These are phyloP conservation scores for Colletotrichum lupini DNA, from an alignment of 2,329 filamentous ascomycete genomes.

Conservation along the genomic window DNA sequence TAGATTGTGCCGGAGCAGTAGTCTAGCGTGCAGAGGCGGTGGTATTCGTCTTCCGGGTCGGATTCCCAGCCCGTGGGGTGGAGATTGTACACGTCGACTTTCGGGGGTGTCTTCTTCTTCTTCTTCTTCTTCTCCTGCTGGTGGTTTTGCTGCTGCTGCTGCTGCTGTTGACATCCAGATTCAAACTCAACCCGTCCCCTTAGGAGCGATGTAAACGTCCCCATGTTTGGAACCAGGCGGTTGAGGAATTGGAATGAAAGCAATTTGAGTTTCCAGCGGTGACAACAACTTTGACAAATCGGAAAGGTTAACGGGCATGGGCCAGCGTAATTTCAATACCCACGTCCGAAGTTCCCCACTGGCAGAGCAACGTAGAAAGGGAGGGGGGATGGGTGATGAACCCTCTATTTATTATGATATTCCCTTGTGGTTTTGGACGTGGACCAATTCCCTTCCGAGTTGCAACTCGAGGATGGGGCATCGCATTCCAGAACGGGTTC, in stretches of 20 bases:
- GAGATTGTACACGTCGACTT: conserved; percentile 41
- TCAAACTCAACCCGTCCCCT: background rate
- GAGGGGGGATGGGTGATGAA: background rate
- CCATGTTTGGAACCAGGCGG: background rate
- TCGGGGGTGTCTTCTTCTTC: background rate
- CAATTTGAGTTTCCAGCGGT: background rate
- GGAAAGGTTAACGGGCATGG: too few relatives aligned
- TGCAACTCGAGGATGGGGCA: background rate
- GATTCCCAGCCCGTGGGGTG: conserved; percentile 49
- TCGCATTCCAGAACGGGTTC: background rate
- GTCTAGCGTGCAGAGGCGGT: conserved; percentile 51
- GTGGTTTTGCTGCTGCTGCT: too few relatives aligned
- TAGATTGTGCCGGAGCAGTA: conserved; percentile 46
- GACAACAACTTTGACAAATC: background rate
- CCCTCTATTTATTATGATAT: background rate
- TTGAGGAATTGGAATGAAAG: background rate
- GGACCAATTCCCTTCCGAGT: too few relatives aligned
- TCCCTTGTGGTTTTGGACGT: background rate
- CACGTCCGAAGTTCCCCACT: background rate
- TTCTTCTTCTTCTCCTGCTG: too few relatives aligned
- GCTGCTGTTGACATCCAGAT: too few relatives aligned
- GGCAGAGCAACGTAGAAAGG: background rate
- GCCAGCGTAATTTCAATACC: background rate
- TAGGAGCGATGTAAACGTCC: background rate
- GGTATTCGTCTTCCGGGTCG: conserved; percentile 48